Conservation (phyloP, 1,284 basidiomycete genomes). For the Phaffia rhodozyma region DNA sequence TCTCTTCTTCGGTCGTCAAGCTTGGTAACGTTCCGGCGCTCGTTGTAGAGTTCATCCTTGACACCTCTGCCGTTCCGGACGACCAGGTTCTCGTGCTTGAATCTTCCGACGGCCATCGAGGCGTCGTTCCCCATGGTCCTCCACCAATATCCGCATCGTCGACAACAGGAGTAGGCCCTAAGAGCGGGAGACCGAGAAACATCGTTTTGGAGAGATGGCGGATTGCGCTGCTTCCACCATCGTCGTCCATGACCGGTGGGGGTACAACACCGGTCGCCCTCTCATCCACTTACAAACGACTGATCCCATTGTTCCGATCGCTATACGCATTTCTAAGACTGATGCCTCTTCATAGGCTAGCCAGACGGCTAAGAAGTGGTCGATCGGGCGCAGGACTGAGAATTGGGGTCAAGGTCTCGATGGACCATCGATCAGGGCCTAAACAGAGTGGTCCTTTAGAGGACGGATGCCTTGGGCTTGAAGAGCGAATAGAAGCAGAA, state of each 20-base stretch:
- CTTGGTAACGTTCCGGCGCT: neutral
- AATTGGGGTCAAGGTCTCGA: slow-evolving; percentile 1
- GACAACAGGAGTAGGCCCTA: neutral
- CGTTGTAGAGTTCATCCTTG: slow-evolving; percentile 9
- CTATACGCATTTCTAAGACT: slow-evolving; percentile 7
- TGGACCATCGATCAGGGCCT: neutral
- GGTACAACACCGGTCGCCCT: neutral
- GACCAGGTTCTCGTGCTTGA: slow-evolving; percentile 9
- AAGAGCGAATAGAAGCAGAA: slow-evolving; percentile 5
- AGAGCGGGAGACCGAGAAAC: neutral
- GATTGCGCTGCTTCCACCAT: neutral
- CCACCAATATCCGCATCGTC: too few relatives aligned
- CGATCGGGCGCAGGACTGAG: slow-evolving; percentile 1
- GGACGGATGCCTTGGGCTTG: neutral
- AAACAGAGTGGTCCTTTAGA: neutral
- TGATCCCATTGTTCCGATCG: slow-evolving; percentile 10
- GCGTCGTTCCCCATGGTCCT: too few relatives aligned
- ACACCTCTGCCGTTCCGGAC: neutral
- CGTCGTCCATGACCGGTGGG: neutral
- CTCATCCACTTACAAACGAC: slow-evolving; percentile 9
- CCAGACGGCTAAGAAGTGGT: slow-evolving; percentile 4
- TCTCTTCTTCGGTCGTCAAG: neutral
- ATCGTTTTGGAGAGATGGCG: slow-evolving; percentile 12
- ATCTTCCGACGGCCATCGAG: neutral
- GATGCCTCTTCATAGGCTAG: slow-evolving; percentile 1